phyloP scores from a whole-genome alignment of 148 eudicot species.

The Amaranthus hypochondriacus region DNA sequence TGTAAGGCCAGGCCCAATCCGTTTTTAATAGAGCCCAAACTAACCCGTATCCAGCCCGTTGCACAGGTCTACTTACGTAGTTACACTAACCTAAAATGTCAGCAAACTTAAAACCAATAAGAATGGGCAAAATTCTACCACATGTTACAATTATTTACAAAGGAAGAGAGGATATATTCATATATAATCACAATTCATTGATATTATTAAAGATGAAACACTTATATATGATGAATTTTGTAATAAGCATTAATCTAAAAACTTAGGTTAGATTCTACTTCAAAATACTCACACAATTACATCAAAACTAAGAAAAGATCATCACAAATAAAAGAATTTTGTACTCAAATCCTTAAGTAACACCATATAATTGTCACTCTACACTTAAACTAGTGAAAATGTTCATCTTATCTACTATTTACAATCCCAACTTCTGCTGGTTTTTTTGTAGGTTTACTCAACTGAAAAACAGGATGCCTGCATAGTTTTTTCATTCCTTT shows the following conservation, averaged over 20 bases:
- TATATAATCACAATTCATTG: no score
- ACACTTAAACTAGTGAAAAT: not conserved
- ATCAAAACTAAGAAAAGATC: not conserved
- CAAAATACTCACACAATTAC: not conserved
- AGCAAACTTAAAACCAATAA: no score
- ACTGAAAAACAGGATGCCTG: constrained; percentile 68
- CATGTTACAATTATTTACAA: no score
- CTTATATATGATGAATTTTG: not conserved
- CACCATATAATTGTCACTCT: constrained; percentile 3
- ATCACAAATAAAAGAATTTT: not conserved
- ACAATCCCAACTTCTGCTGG: constrained; percentile 38
- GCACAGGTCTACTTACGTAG: no score
- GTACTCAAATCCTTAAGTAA: not conserved
- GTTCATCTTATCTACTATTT: constrained; percentile 26
- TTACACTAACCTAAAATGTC: no score
- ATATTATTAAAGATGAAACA: not conserved
- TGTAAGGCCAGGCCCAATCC: no score
- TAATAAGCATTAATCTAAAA: constrained; percentile 6
- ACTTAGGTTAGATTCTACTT: not conserved
- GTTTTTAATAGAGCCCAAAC: no score
- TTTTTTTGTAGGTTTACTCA: constrained; percentile 54
- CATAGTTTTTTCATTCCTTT: constrained; percentile 62
- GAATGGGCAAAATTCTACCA: no score
- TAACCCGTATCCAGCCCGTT: no score
- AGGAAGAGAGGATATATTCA: no score